phyloP scores from a whole-genome alignment of 2,329 filamentous ascomycete species.

The Biscogniauxia marginata region DNA sequence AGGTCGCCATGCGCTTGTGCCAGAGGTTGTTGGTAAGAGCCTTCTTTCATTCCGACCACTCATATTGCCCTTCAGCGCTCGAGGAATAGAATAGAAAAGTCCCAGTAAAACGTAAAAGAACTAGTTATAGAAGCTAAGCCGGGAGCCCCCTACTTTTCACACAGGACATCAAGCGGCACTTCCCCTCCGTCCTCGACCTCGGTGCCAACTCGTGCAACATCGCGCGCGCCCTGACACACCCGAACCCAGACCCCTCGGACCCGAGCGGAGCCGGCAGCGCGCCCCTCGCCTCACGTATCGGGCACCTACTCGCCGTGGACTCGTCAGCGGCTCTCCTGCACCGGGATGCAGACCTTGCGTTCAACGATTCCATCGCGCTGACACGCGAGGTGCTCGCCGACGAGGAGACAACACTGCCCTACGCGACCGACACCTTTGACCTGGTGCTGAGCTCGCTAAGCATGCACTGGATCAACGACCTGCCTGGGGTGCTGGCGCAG shows the following conservation, averaged over 20 bases:
- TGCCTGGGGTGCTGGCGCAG: constrained; percentile 79
- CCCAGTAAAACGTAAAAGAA: too few relatives aligned
- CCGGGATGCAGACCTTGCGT: constrained; percentile 72
- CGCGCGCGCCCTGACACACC: constrained; percentile 72
- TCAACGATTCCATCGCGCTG: constrained; percentile 72
- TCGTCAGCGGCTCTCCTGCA: constrained; percentile 75
- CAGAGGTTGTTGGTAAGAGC: constrained; percentile 69
- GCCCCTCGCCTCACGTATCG: constrained; percentile 69
- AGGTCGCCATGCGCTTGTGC: constrained; percentile 79
- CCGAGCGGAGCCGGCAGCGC: constrained; percentile 50
- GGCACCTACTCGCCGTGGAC: constrained; percentile 76
- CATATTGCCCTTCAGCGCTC: too few relatives aligned
- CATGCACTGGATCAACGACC: constrained; percentile 96
- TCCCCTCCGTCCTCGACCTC: constrained; percentile 82
- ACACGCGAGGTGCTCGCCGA: constrained; percentile 72
- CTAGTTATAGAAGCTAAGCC: constrained; percentile 5
- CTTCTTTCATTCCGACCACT: too few relatives aligned
- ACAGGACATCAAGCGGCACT: constrained; percentile 82
- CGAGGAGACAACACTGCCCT: constrained; percentile 73
- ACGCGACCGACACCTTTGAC: constrained; percentile 75
- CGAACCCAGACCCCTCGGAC: constrained; percentile 62
- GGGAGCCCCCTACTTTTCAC: not conserved
- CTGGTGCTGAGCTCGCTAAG: constrained; percentile 85
- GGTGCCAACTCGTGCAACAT: constrained; percentile 97
- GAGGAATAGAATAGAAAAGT: too few relatives aligned